Base-by-base conservation (phyloP, 768 basidiomycete species). In the Daedaleopsis sinensis region DNA sequence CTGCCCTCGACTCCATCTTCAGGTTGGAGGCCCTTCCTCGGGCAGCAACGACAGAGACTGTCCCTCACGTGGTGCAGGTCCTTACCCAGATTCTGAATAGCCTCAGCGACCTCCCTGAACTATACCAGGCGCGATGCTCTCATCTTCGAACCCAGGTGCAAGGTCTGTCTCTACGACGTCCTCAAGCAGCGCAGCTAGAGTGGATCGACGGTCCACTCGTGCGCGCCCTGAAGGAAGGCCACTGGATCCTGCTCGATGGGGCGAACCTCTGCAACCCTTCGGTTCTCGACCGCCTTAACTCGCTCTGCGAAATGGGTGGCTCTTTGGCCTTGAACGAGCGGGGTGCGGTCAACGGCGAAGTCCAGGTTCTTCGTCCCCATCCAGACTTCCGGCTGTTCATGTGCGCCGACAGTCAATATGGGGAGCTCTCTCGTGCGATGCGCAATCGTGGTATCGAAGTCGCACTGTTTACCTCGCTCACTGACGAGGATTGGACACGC, bases 371-470 rank as follows among this genome's bases (percentile, higher is more conserved):
- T 63, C 79, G 74, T 44, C 96, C 97, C 1, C 96, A 98, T 71
- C 86, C 90, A 2, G 80, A 89, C 66, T 99, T 99, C 77, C 84
- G 96, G 27, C 78, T 99, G 6, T 90, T 98, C 76, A 96, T 99
- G 94, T 85, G 88, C 2, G 87, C 96, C 54, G 93, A 99, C 70
- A 91, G 94, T 32, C 88, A 89, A 63, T 83, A 89, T 63, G 97
- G 97, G 48, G 97, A 99, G 74, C 78, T 98, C 12, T 98, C 97
- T 1, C 83, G 97, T 39, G 97, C 97, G 2, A 99, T 99, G 97
- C 90, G 97, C 24, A 99, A 99, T 75, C 87, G 97, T 58, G 96
- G 96, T 18, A 79, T 97, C 38, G 97, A 99, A 74, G 82, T 98
- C 50, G 81, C 83, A 32, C 67, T 94, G 56, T 56, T 80, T 11